Base-by-base conservation (phyloP, 805 yeast species). In the Zygoascus bituminiphila region DNA sequence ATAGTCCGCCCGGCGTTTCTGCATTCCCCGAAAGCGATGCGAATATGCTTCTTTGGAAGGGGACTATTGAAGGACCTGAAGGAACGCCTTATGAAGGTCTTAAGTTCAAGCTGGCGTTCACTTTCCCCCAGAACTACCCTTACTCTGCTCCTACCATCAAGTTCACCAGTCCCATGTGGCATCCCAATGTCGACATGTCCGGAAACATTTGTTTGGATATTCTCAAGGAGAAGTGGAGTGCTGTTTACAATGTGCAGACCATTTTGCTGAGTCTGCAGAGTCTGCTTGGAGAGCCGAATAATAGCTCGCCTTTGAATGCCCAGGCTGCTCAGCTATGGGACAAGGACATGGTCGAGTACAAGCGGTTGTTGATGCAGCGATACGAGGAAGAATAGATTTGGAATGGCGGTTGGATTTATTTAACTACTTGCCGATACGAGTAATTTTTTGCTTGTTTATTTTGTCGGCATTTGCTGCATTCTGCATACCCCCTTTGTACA, bases 131-230 rank as follows among this genome's bases (percentile, higher is more conserved):
- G 37, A 71, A 73, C 56, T 80, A 79, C 59, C 85, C 85, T 0
- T 77, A 73, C 58, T 61, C 68, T 2, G 79, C 85, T 2, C 85
- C 85, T 22, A 63, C 63, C 24, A 74, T 80, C 58, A 70, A 64
- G 54, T 80, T 80, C 58, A 71, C 70, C 26, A 73, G 79, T 39
- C 82, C 83, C 15, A 74, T 78, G 73, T 77, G 78, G 73, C 84
- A 79, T 57, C 85, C 85, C 23, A 79, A 80, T 58, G 77, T 79
- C 51, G 82, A 78, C 55, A 74, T 76, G 70, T 66, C 74, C 47
- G 85, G 85, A n/a, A 73, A 77, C 52, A 81, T 80, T 51, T 80
- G 85, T 54, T 66, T 79, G 41, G 82, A 79, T 59, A 79, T 80
- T 46, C 67, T 80, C 60, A 78, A 79, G 59, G 82, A 78, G 45